Percentiles rank a stretch among this genome's conserved stretches.
These are phyloP conservation scores for Tylopilus subfusipes DNA, from an alignment of 768 basidiomycete species.

Conservation along the genomic window DNA sequence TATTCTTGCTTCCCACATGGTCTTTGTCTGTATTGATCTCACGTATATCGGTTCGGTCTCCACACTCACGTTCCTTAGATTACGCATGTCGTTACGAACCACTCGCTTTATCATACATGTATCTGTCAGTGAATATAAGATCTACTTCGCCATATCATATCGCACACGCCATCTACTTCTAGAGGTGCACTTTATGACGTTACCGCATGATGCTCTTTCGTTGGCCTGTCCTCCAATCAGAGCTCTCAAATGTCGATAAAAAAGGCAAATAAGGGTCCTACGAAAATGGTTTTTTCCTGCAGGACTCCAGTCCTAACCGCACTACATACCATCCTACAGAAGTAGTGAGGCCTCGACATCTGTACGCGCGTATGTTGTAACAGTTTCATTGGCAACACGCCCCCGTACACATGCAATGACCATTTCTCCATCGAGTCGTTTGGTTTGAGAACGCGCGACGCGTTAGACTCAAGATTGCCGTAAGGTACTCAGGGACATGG, in stretches of 20 bases:
- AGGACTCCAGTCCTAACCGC: too few relatives aligned
- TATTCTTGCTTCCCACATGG: constrained; percentile 5
- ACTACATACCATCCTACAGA: too few relatives aligned
- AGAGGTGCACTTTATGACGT: too few relatives aligned
- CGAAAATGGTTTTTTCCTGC: too few relatives aligned
- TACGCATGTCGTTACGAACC: constrained; percentile 7
- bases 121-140: constrained; percentile 9
- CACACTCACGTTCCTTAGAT: constrained; percentile 9
- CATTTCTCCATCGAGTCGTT: neutral
- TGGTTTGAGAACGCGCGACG: neutral
- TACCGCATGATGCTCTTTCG: too few relatives aligned
- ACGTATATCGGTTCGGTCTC: constrained; percentile 1
- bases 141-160: neutral
- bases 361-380: too few relatives aligned
- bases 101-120: constrained; percentile 21
- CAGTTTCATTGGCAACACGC: neutral
- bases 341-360: neutral
- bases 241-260: too few relatives aligned
- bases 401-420: too few relatives aligned
- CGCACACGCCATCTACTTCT: neutral
- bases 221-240: too few relatives aligned
- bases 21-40: neutral
- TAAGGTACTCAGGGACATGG: neutral
- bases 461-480: neutral
- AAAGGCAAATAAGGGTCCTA: too few relatives aligned